Evolutionary conservation across 2,329 filamentous ascomycete genomes (phyloP).

Genomic region (Colletotrichum liaoningense): DNA sequence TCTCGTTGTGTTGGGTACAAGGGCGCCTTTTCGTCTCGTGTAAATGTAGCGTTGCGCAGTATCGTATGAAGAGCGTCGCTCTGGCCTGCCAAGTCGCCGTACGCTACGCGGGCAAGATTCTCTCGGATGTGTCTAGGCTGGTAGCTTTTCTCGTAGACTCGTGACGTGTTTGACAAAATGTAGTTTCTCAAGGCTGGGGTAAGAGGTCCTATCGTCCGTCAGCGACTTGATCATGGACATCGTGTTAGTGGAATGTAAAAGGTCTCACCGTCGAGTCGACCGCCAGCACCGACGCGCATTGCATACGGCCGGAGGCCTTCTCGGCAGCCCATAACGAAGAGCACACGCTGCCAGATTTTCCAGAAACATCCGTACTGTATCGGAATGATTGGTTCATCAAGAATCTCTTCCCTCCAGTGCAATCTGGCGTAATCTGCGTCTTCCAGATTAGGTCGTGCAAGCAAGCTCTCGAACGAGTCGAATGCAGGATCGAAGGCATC

Average conservation of each 20-base stretch:
- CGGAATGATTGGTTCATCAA: not conserved
- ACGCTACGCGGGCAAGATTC: not conserved
- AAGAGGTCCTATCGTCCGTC: not conserved
- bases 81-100: not conserved
- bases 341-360: not conserved
- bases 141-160: conserved; percentile 5
- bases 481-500: not conserved
- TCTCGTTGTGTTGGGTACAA: not conserved
- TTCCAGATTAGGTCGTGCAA: not conserved
- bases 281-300: conserved; percentile 2
- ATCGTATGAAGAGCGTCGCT: not conserved
- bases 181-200: conserved; percentile 1
- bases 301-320: not conserved
- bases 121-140: conserved; percentile 9
- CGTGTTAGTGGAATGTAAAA: too few relatives aligned
- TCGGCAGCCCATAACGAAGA: not conserved
- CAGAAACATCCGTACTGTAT: not conserved
- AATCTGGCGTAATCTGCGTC: not conserved
- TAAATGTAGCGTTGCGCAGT: not conserved
- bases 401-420: not conserved
- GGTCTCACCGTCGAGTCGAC: not conserved
- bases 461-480: not conserved
- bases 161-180: not conserved
- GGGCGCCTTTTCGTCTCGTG: not conserved
- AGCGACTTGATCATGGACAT: not conserved